A percentile compares a stretch with the other conserved stretches of the same genome.
Evolutionary conservation across 768 basidiomycete species (phyloP).

Genomic region (Pilatotrama ljubarskyi): DNA sequence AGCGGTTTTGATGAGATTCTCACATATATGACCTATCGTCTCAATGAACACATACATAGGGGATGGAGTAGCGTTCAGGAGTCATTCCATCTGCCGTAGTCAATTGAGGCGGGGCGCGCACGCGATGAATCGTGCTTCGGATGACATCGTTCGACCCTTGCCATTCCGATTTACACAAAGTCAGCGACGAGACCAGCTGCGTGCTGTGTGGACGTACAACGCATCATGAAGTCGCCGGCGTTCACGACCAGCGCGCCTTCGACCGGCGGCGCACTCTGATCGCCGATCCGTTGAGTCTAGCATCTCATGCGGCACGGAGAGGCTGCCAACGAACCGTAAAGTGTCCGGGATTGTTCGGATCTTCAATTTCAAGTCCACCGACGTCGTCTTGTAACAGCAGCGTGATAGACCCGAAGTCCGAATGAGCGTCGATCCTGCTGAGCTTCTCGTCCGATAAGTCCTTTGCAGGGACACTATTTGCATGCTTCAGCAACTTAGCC

Average conservation of each 20-base stretch:
- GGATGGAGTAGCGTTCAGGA: conserved; percentile 60
- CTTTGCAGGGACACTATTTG: conserved; percentile 33
- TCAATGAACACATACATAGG: conserved; percentile 46
- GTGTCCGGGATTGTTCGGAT: conserved; percentile 46
- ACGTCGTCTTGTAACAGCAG: conserved; percentile 59
- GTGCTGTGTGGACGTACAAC: conserved; percentile 37
- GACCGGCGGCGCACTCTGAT: conserved; percentile 41
- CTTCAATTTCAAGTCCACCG: conserved; percentile 64
- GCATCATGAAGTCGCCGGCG: conserved; percentile 51
- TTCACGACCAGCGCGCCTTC: conserved; percentile 52
- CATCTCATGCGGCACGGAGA: not conserved
- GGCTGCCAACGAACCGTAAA: conserved; percentile 33
- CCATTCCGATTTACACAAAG: not conserved
- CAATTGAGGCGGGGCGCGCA: conserved; percentile 40
- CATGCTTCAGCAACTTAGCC: not conserved
- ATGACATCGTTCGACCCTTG: conserved; percentile 43
- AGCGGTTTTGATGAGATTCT: conserved; percentile 23
- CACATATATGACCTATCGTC: not conserved
- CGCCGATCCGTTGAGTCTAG: not conserved
- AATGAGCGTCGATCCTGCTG: conserved; percentile 48
- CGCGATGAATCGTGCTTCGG: conserved; percentile 54
- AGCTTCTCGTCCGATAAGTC: conserved; percentile 39
- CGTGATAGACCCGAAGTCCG: conserved; percentile 60
- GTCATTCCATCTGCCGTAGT: conserved; percentile 37
- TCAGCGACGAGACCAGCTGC: not conserved